These are phyloP conservation scores for Kodamaea laetipori DNA, from an alignment of 805 yeast species.

Conservation along the genomic window DNA sequence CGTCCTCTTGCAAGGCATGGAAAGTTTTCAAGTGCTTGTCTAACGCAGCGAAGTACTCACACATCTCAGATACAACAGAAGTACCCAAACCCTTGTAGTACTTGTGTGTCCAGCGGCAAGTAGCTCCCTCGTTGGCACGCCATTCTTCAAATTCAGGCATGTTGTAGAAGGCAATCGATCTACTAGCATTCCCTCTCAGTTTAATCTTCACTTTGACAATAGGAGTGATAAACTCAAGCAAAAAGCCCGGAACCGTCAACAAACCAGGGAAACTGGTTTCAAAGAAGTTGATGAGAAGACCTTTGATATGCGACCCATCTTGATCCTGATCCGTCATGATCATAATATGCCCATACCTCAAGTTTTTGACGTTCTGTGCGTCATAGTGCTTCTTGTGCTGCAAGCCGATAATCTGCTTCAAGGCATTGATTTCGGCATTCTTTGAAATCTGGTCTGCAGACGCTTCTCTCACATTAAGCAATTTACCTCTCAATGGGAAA, in stretches of 20 bases:
- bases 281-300: constrained; percentile 87
- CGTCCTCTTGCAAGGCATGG: constrained; percentile 77
- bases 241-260: constrained; percentile 84
- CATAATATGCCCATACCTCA: constrained; percentile 96
- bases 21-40: constrained; percentile 86
- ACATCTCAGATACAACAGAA: constrained; percentile 76
- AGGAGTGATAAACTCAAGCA: constrained; percentile 94
- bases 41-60: constrained; percentile 83
- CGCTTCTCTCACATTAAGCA: constrained; percentile 94
- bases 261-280: constrained; percentile 95
- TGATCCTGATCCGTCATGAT: constrained; percentile 99
- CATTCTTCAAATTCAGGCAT: constrained; percentile 96
- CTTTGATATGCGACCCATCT: constrained; percentile 98
- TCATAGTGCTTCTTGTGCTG: constrained; percentile 85
- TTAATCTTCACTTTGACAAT: constrained; percentile 83
- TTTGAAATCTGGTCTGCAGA: constrained; percentile 92
- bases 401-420: constrained; percentile 92
- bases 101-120: constrained; percentile 84
- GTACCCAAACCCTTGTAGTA: constrained; percentile 99
- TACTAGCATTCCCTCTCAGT: constrained; percentile 58
- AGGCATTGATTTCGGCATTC: constrained; percentile 91
- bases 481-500: constrained; percentile 92
- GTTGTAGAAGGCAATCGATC: constrained; percentile 75
- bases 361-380: constrained; percentile 59
- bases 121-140: constrained; percentile 81